These are phyloP conservation scores for Gaertneriomyces semiglobifer DNA, from an alignment of 192 early-diverging fungal genomes.

Conservation along the genomic window DNA sequence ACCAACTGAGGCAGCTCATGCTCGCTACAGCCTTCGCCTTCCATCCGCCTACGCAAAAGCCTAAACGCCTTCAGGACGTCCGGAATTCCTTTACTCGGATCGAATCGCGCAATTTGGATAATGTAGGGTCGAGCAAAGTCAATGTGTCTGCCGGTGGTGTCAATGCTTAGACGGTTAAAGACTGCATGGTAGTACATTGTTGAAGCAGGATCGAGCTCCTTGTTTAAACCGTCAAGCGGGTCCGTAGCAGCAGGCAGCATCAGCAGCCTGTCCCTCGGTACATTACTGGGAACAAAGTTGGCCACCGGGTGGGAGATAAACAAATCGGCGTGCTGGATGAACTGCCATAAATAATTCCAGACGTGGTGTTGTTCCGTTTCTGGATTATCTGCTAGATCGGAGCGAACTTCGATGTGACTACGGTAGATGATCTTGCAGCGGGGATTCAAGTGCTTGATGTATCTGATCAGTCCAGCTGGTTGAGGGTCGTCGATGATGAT, in stretches of 20 bases:
- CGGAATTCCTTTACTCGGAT: slow-evolving; percentile 78
- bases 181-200: slow-evolving; percentile 54
- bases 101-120: slow-evolving; percentile 78
- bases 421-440: slow-evolving; percentile 71
- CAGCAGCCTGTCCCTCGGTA: slow-evolving; percentile 61
- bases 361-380: slow-evolving; percentile 57
- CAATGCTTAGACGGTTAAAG: slow-evolving; percentile 72
- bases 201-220: slow-evolving; percentile 51
- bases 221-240: slow-evolving; percentile 80
- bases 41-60: slow-evolving; percentile 57
- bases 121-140: slow-evolving; percentile 65
- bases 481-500: slow-evolving; percentile 87
- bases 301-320: slow-evolving; percentile 76
- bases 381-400: slow-evolving; percentile 71
- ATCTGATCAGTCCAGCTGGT: slow-evolving; percentile 71
- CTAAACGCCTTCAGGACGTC: slow-evolving; percentile 70
- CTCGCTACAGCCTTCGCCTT: slow-evolving; percentile 27
- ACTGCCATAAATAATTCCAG: slow-evolving; percentile 75
- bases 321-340: slow-evolving; percentile 68
- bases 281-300: slow-evolving; percentile 67
- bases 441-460: slow-evolving; percentile 69
- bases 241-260: slow-evolving; percentile 75
- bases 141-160: slow-evolving; percentile 57
- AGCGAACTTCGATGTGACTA: slow-evolving; percentile 70
- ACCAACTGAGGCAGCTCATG: slow-evolving; percentile 66